A percentile compares a stretch with the other conserved stretches of the same genome.
Evolutionary conservation across 202 grass and related monocot genomes (phyloP).

Genomic region (Eragrostis tef): DNA sequence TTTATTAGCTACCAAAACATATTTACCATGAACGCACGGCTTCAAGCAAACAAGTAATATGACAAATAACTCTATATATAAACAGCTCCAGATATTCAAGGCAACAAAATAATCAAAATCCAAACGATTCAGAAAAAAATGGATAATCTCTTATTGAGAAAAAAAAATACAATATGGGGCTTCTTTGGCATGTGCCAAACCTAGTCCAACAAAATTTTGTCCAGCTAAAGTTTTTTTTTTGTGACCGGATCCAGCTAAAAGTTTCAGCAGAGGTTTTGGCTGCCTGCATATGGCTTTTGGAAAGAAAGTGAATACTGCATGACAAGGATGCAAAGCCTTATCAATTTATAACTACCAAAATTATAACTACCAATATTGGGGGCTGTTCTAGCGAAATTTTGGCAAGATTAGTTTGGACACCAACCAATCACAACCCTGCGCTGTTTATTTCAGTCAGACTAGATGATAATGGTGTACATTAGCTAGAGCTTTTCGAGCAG

Average conservation of each 20-base stretch:
- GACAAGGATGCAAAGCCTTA: neutral
- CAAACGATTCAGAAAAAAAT: neutral
- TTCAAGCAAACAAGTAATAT: conserved; percentile 41
- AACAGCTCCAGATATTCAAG: neutral
- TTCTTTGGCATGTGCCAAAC: neutral
- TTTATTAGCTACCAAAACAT: conserved; percentile 37
- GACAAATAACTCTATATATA: neutral
- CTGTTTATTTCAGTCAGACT: neutral
- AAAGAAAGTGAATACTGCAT: neutral
- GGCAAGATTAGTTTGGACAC: neutral
- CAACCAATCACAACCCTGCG: neutral
- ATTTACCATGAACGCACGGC: conserved; percentile 10
- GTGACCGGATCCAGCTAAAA: no score
- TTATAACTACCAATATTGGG: neutral
- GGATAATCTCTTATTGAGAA: neutral
- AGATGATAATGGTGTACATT: neutral
- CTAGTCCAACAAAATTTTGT: neutral
- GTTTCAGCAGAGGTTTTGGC: neutral
- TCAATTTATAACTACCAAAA: neutral
- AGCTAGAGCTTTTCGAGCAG: neutral
- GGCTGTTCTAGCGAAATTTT: neutral
- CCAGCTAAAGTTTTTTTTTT: no score
- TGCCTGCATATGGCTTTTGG: neutral
- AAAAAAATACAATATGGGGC: no score
- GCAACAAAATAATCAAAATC: neutral